These are phyloP conservation scores for Oryza australiensis DNA, from an alignment of 176 grass and related monocot species.

Conservation along the genomic window DNA sequence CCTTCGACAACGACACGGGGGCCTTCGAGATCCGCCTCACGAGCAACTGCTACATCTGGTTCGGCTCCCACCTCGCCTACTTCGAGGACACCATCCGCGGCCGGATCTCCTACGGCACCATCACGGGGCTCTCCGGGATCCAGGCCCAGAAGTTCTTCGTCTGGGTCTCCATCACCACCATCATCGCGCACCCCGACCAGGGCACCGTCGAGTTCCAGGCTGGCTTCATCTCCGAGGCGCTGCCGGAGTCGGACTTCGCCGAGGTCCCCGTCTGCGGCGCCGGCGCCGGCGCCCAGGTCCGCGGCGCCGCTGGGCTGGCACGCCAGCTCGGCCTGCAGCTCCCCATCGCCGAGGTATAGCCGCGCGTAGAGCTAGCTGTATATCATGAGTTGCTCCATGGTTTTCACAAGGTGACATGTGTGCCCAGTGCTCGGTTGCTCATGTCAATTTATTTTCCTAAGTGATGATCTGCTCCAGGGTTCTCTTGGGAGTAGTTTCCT, in stretches of 20 bases:
- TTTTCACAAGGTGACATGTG: too few relatives aligned
- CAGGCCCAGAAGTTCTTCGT: constrained; percentile 78
- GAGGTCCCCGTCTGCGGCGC: constrained; percentile 40
- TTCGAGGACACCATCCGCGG: constrained; percentile 58
- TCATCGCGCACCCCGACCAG: constrained; percentile 48
- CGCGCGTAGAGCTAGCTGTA: too few relatives aligned
- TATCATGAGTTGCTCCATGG: too few relatives aligned
- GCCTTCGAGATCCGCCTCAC: constrained; percentile 66
- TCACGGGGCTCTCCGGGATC: constrained; percentile 66
- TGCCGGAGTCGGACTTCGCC: constrained; percentile 35
- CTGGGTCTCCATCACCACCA: constrained; percentile 65
- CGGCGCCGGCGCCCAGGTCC: constrained; percentile 22
- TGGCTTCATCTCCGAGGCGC: constrained; percentile 52
- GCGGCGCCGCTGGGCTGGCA: constrained; percentile 39
- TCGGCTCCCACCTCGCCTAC: constrained; percentile 62
- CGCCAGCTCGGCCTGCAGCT: constrained; percentile 45
- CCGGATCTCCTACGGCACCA: constrained; percentile 51
- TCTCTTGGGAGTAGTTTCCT: too few relatives aligned
- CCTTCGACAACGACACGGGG: constrained; percentile 49
- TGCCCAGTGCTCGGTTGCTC: too few relatives aligned
- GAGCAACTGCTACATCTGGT: constrained; percentile 67
- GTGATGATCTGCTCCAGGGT: too few relatives aligned
- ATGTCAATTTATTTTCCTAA: too few relatives aligned
- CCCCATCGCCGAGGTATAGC: constrained; percentile 10
- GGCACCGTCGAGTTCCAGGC: constrained; percentile 61